Base-by-base conservation (phyloP, 257 asterid genomes). In the Solanum stenotomum region DNA sequence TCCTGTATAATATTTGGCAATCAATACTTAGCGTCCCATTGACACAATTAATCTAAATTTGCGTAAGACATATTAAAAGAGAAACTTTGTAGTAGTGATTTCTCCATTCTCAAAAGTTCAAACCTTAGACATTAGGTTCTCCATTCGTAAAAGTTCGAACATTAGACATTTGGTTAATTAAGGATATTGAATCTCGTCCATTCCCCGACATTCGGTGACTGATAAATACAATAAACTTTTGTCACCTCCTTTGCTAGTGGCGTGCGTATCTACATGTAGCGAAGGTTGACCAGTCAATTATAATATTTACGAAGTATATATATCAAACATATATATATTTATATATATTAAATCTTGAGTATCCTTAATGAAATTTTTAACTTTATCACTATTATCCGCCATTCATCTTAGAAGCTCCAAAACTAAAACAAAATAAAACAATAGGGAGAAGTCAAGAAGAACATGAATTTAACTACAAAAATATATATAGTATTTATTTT, bases 381-480 rank as follows among this genome's bases (percentile, higher is more conserved):
- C 63, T 52, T 56, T 0, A 2, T 18, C 10, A 18, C 2, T 56
- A 6, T 56, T 0, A 18, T 56, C n/a, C 0, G 12, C 25, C 12
- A 7, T 20, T 20, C 65, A 20, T 59, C 67, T 20, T 59, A 77
- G 61, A 77, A 77, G 59, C 34, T 77, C 13, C 31, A 42, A 77
- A 40, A 37, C n/a, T 22, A 12, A 76, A 37, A 38, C 25, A 8
- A 40, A 77, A n/a, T 0, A 75, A 38, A 76, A 76, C 56, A 37
- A 23, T 38, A 1, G 0, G 8, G 22, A 42, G 38, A 79, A 44
- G 85, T 79, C 65, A 25, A 79, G 84, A 25, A 42, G 49, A 44
- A 79, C 85, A 79, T 42, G 85, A 79, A 44, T 44, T 40, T 79
- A 79, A 79, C 85, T 14, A 79, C 63, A 8, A 25, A 40, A 40